A percentile compares a stretch with the other conserved stretches of the same genome.
These are phyloP conservation scores for Hamamelis virginiana DNA, from an alignment of 164 flowering plant species.

Conservation along the genomic window DNA sequence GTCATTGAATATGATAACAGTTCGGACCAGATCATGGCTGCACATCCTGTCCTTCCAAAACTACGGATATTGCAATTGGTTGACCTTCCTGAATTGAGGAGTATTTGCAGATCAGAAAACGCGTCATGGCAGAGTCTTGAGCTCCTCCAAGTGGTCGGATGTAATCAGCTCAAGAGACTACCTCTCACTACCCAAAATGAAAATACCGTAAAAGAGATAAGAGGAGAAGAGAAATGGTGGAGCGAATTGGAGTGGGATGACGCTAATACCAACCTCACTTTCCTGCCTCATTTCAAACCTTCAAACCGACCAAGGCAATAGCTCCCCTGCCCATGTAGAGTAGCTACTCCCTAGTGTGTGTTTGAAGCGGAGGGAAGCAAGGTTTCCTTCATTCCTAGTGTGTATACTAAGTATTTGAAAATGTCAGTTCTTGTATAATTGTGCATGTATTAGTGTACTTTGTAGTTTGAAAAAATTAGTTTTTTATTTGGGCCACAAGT, in stretches of 20 bases:
- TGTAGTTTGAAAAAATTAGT: too few relatives aligned
- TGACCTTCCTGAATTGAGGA: slow-evolving; percentile 11
- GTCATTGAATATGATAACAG: slow-evolving; percentile 3
- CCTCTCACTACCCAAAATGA: slow-evolving; percentile 4
- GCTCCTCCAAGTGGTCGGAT: slow-evolving; percentile 8
- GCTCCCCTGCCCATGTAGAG: too few relatives aligned
- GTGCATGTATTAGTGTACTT: too few relatives aligned
- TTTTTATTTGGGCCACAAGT: too few relatives aligned
- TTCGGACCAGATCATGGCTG: neutral
- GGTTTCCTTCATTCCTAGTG: too few relatives aligned
- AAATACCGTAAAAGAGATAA: slow-evolving; percentile 6
- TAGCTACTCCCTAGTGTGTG: too few relatives aligned
- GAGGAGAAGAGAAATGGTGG: slow-evolving; percentile 18
- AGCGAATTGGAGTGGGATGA: neutral
- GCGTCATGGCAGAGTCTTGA: slow-evolving; percentile 3
- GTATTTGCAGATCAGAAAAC: neutral
- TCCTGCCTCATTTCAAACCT: slow-evolving; percentile 2
- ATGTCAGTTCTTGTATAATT: too few relatives aligned
- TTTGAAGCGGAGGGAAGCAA: too few relatives aligned
- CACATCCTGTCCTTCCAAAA: slow-evolving; percentile 6
- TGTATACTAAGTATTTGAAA: too few relatives aligned
- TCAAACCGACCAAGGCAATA: too few relatives aligned
- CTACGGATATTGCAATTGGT: slow-evolving; percentile 2
- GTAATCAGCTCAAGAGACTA: slow-evolving; percentile 7
- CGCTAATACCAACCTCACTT: neutral